Evolutionary conservation across 345 rosid genomes (phyloP).

Genomic region (Limnanthes douglasii): DNA sequence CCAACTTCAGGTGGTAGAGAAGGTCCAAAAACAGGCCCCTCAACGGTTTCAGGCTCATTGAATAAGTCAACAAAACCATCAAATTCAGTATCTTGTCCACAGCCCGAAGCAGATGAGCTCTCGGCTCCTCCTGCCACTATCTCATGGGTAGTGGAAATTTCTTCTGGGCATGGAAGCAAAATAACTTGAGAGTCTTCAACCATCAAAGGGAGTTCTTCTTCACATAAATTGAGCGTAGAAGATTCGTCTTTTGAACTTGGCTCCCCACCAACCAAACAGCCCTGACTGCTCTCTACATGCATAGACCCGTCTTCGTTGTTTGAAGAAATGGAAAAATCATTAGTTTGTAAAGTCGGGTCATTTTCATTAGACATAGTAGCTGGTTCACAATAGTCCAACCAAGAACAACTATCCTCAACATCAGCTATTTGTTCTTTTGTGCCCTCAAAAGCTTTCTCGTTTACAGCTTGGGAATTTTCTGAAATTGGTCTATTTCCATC

Average conservation of each 20-base stretch:
- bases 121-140: conserved; percentile 27
- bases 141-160: conserved; percentile 16
- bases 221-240: conserved; percentile 42
- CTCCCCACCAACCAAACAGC: conserved; percentile 13
- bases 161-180: conserved; percentile 68
- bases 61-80: conserved; percentile 84
- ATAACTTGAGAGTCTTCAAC: conserved; percentile 57
- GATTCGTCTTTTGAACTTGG: conserved; percentile 19
- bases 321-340: too few relatives aligned
- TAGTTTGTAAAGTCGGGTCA: not conserved
- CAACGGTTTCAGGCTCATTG: conserved; percentile 58
- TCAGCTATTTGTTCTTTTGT: conserved; percentile 6
- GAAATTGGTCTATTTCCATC: conserved; percentile 8
- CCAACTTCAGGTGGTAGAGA: conserved; percentile 34
- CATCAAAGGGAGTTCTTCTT: conserved; percentile 49
- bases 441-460: conserved; percentile 5
- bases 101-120: conserved; percentile 32
- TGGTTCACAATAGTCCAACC: conserved; percentile 18
- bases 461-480: conserved; percentile 10
- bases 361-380: not conserved
- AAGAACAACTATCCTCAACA: conserved; percentile 10
- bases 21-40: conserved; percentile 45
- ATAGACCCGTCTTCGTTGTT: too few relatives aligned
- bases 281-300: conserved; percentile 17
- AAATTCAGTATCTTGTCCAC: conserved; percentile 35